A percentile compares a stretch with the other conserved stretches of the same genome.
These are phyloP conservation scores for Ustilago tritici DNA, from an alignment of 1,284 basidiomycete species.

Conservation along the genomic window DNA sequence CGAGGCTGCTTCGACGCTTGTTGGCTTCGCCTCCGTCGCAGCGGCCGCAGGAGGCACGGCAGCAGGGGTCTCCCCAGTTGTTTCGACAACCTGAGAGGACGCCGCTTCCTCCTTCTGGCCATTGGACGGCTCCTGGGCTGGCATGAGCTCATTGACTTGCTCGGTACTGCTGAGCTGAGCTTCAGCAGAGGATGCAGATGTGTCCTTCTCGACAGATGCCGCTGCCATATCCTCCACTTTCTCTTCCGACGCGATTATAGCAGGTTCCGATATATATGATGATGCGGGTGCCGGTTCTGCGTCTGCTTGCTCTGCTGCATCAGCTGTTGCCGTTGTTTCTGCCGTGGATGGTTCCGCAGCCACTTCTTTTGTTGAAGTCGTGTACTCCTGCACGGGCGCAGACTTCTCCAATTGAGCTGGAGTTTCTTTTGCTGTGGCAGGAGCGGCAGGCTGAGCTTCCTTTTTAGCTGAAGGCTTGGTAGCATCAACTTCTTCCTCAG, in stretches of 20 bases:
- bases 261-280: not conserved
- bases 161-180: not conserved
- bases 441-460: not conserved
- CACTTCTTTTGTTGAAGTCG: not conserved
- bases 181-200: not conserved
- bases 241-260: not conserved
- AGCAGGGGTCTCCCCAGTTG: not conserved
- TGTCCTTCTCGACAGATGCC: not conserved
- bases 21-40: not conserved
- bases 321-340: not conserved
- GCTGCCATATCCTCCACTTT: not conserved
- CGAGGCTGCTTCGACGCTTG: not conserved
- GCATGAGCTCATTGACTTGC: not conserved
- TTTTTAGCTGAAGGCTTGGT: not conserved
- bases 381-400: not conserved
- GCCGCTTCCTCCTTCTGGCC: not conserved
- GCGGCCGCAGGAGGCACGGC: not conserved
- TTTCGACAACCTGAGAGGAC: not conserved
- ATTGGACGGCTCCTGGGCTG: not conserved
- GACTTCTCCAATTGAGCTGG: not conserved
- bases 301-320: conserved; percentile 3
- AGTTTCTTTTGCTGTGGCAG: not conserved
- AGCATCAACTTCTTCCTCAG: not conserved
- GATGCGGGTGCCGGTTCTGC: not conserved
- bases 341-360: not conserved